Percentiles rank a stretch among this genome's conserved stretches.
These are phyloP conservation scores for Endoconidiophora polonica DNA, from an alignment of 2,329 filamentous ascomycete genomes.

Conservation along the genomic window DNA sequence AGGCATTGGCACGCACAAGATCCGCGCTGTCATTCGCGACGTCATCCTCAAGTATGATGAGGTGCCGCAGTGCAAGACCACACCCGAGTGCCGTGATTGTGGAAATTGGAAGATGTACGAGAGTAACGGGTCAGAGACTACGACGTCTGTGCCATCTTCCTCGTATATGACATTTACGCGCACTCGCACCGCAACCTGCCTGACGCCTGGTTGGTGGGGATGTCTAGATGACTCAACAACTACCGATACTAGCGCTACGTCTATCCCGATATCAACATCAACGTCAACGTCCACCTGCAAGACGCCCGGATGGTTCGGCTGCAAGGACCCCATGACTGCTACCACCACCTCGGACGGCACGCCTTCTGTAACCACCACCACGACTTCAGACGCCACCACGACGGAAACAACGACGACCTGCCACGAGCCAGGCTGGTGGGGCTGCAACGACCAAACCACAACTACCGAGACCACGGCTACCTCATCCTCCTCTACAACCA, in stretches of 20 bases:
- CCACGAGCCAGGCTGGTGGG: slow-evolving; percentile 13
- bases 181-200: slow-evolving; percentile 72
- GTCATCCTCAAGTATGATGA: slow-evolving; percentile 70
- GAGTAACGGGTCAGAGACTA: slow-evolving; percentile 71
- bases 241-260: slow-evolving; percentile 20
- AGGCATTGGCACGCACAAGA: slow-evolving; percentile 80
- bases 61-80: slow-evolving; percentile 60
- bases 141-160: slow-evolving; percentile 39
- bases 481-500: slow-evolving; percentile 31
- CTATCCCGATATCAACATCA: slow-evolving; percentile 28
- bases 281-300: slow-evolving; percentile 34
- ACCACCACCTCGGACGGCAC: slow-evolving; percentile 20
- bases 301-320: slow-evolving; percentile 51
- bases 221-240: slow-evolving; percentile 51
- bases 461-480: slow-evolving; percentile 28
- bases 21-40: slow-evolving; percentile 72
- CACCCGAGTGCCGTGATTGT: slow-evolving; percentile 74
- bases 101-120: slow-evolving; percentile 88
- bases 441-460: slow-evolving; percentile 18
- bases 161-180: slow-evolving; percentile 34
- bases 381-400: slow-evolving; percentile 14
- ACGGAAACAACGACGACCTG: slow-evolving; percentile 16
- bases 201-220: slow-evolving; percentile 88
- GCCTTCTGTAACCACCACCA: slow-evolving; percentile 17
- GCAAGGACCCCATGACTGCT: slow-evolving; percentile 32